Base-by-base conservation (phyloP, 2,329 filamentous ascomycete genomes). In the Diplodia scrobiculata region DNA sequence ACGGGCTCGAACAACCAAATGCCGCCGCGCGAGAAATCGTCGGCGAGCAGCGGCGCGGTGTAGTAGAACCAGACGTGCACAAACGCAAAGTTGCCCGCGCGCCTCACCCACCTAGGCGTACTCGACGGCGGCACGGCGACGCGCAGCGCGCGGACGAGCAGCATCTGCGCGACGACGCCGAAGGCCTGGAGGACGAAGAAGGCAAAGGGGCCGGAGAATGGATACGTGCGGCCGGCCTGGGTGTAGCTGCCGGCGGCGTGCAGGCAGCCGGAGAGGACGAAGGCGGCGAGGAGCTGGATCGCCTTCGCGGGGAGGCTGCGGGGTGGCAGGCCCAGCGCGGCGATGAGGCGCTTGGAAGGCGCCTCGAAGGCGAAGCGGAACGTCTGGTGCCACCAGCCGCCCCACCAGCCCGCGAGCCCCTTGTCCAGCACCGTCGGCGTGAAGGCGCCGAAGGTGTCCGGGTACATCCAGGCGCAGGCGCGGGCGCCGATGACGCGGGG, bases 341-440 rank as follows among this genome's bases (percentile, higher is more conserved):
- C 68, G 27, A 79, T 70, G 0, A 89, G 71, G 71, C 80, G 85
- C 1, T 76, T 76, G 0, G 83, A 79, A 0, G 89, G 88, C 3
- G 87, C 84, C 47, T 85, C 78, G 73, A 94, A 92, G 2, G 86
- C 87, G 65, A 87, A 84, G 0, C 92, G 89, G 79, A 97, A 96
- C 2, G 89, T 88, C 77, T 97, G 93, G 76, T 98, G 94, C 94
- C 94, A 97, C 84, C 87, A 94, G 25, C 82, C 83, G 52, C 90
- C 88, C 94, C 94, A 98, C 78, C 89, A 90, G 0, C 92, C 93
- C 0, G 85, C 83, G 1, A 97, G 81, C 0, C 94, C 93, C 67
- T 86, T 82, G 68, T 92, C 86, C 11, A 88, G 77, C 1, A 93
- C 81, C 29, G 81, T 77, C 0, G 72, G 47, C 9, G 34, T 3